Evolutionary conservation across 1,139 yeast species (phyloP).

Genomic region (Pichia sp.): DNA sequence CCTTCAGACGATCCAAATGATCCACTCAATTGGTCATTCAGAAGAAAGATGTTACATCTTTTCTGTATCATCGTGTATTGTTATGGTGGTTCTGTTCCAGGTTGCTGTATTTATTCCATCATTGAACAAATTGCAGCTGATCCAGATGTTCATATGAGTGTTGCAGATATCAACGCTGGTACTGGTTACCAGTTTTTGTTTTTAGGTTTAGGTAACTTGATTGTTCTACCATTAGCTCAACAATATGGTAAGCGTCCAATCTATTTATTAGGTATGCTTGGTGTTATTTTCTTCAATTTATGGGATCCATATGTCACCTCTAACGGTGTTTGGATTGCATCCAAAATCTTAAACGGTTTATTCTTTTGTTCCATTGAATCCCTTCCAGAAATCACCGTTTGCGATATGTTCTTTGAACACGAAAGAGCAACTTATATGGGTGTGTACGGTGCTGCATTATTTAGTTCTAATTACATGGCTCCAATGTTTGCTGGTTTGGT

Average conservation of each 20-base stretch:
- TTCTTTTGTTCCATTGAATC: slow-evolving; percentile 50
- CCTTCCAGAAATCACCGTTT: slow-evolving; percentile 41
- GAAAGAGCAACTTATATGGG: slow-evolving; percentile 43
- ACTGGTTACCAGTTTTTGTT: slow-evolving; percentile 43
- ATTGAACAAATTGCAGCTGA: slow-evolving; percentile 33
- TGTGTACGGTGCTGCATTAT: slow-evolving; percentile 33
- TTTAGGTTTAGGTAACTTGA: slow-evolving; percentile 40
- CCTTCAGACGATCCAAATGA: slow-evolving; percentile 43
- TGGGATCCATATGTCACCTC: slow-evolving; percentile 36
- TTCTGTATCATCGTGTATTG: slow-evolving; percentile 35
- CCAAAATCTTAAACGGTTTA: slow-evolving; percentile 38
- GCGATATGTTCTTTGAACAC: slow-evolving; percentile 44
- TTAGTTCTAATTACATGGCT: slow-evolving; percentile 33
- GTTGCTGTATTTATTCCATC: slow-evolving; percentile 40
- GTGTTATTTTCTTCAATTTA: slow-evolving; percentile 30
- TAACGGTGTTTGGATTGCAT: slow-evolving; percentile 35
- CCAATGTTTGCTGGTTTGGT: slow-evolving; percentile 44
- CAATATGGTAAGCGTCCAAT: slow-evolving; percentile 48
- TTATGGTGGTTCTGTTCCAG: slow-evolving; percentile 37
- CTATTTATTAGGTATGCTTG: slow-evolving; percentile 33
- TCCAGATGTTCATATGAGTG: slow-evolving; percentile 28
- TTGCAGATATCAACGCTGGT: slow-evolving; percentile 38
- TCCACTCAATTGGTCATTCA: slow-evolving; percentile 36
- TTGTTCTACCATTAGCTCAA: slow-evolving; percentile 44
- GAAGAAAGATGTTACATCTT: slow-evolving; percentile 30